Base-by-base conservation (phyloP, 345 rosid genomes). In the Linum lewisii region DNA sequence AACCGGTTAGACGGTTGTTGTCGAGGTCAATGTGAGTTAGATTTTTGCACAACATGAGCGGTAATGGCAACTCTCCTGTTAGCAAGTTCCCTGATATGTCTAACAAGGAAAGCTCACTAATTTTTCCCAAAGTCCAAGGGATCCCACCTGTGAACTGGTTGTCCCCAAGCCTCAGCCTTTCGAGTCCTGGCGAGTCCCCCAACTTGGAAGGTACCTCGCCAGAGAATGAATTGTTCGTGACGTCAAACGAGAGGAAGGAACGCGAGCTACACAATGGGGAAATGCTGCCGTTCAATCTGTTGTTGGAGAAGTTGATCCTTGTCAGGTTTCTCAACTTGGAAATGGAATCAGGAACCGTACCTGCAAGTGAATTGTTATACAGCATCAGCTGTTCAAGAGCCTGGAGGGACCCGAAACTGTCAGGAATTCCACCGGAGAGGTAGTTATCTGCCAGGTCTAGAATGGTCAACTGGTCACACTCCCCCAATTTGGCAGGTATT, bases 371-470 rank as follows among this genome's bases (percentile, higher is more conserved):
- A 59, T 93, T 93, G 79, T 93, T 93, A 80, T 93, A 89, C 54
- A 93, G 88, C 97, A 89, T 85, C 55, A 89, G 60, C 81, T 87
- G 84, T 69, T 82, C 69, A 23, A 93, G 63, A 26, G 75, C 73
- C 15, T 60, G 69, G n/a, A 93, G 76, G 65, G 19, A 72, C 53
- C 92, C 90, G 1, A 82, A 71, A 0, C 82, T 76, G 1, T 65
- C 72, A 0, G 99, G 95, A 73, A 87, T 75, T 15, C 75, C 72
- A 47, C 94, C 97, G 0, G 85, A 73, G 52, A 93, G 74, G 44
- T 70, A 37, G 67, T 93, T 93, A 65, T 93, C 99, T 0, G 99
- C 99, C 67, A 93, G 69, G 74, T 93, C 99, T 61, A 93, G 80
- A 57, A 83, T 86, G 9, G 63, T 76, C 49, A 93, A 75, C 58